Evolutionary conservation across 2,329 filamentous ascomycete species (phyloP).

Genomic region (Verticillium nonalfalfae): DNA sequence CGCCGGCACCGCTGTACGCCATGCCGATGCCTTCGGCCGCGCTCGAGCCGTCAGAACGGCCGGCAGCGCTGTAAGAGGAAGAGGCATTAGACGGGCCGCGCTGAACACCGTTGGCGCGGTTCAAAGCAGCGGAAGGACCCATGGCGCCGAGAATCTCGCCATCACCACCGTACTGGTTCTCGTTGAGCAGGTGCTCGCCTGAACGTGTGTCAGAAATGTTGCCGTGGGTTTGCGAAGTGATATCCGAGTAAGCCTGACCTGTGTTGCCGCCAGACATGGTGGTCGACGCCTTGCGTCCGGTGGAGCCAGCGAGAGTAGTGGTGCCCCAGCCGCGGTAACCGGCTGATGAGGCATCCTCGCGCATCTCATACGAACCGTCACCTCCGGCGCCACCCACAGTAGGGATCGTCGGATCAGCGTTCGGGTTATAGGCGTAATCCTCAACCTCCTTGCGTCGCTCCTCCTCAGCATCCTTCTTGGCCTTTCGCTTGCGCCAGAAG

Average conservation of each 20-base stretch:
- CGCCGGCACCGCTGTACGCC: conserved; percentile 29
- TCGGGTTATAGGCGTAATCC: conserved; percentile 97
- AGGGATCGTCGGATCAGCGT: conserved; percentile 76
- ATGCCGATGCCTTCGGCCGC: conserved; percentile 38
- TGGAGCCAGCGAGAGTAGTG: conserved; percentile 60
- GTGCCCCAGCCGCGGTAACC: conserved; percentile 96
- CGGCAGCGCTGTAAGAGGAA: conserved; percentile 83
- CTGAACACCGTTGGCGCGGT: conserved; percentile 63
- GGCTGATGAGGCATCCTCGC: conserved; percentile 59
- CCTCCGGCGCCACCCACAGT: conserved; percentile 34
- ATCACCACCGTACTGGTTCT: conserved; percentile 52
- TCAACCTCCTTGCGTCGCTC: conserved; percentile 92
- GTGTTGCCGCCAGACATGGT: conserved; percentile 72
- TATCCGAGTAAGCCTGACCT: conserved; percentile 60
- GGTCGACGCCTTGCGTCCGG: conserved; percentile 78
- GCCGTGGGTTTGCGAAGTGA: conserved; percentile 60
- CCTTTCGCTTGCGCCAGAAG: conserved; percentile 85
- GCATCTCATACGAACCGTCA: conserved; percentile 64
- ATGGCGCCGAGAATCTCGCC: conserved; percentile 80
- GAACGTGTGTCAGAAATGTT: conserved; percentile 63
- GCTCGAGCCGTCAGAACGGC: conserved; percentile 62
- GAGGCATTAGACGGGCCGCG: conserved; percentile 93
- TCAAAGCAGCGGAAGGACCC: conserved; percentile 62
- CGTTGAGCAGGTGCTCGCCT: conserved; percentile 57
- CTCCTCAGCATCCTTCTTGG: conserved; percentile 78